Conservation (phyloP, 2,329 filamentous ascomycete species). For the Trichoderma aggressivum region DNA sequence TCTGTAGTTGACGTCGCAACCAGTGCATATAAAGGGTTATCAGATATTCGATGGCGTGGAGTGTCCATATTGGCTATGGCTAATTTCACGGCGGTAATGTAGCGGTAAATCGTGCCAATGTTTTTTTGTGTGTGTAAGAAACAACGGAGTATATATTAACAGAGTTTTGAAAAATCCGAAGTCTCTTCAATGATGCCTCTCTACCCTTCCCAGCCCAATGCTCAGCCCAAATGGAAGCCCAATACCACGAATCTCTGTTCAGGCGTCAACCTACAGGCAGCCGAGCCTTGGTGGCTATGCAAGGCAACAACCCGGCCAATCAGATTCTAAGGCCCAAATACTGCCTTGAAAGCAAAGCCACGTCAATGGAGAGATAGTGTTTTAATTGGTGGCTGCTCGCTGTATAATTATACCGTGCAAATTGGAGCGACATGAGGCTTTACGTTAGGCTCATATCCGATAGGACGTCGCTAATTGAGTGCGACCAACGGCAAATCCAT, state of each 20-base stretch:
- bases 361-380: too few relatives aligned
- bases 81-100: neutral
- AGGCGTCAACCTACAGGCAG: neutral
- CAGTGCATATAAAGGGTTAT: neutral
- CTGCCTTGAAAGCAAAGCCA: neutral
- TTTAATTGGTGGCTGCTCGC: neutral
- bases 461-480: neutral
- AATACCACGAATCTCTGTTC: neutral
- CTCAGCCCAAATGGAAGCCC: neutral
- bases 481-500: neutral
- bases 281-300: neutral
- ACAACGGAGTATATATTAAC: neutral
- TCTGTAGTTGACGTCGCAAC: too few relatives aligned
- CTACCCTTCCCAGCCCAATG: neutral
- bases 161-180: neutral
- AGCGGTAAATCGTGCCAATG: neutral
- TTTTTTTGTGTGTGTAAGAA: neutral
- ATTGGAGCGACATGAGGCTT: neutral
- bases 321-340: neutral
- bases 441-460: neutral
- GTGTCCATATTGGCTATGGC: neutral
- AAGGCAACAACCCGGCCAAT: neutral
- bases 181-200: neutral
- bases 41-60: neutral
- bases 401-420: neutral